Evolutionary conservation across 305 asterid species (phyloP).

Genomic region (Solanum hybrid): DNA sequence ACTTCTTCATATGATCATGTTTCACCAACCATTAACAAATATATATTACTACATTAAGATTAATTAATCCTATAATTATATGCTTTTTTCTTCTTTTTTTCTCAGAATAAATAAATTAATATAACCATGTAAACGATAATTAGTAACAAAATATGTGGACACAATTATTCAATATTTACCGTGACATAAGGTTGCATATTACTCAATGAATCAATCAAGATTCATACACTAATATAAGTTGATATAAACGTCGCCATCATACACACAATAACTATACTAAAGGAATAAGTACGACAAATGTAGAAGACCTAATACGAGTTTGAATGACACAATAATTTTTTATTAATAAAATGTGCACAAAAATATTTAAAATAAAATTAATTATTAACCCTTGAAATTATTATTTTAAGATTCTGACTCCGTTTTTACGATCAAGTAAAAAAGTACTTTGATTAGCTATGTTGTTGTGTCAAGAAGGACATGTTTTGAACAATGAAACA

Average conservation of each 20-base stretch:
- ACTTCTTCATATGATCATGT: conserved; percentile 13
- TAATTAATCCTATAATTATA: neutral
- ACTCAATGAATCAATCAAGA: neutral
- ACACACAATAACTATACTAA: neutral
- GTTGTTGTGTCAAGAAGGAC: conserved; percentile 4
- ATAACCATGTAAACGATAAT: neutral
- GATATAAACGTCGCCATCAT: neutral
- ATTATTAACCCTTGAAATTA: too few relatives aligned
- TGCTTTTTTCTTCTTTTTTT: neutral
- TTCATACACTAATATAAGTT: neutral
- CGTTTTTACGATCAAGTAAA: too few relatives aligned
- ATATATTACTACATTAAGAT: neutral
- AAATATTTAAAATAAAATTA: too few relatives aligned
- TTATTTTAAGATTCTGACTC: neutral
- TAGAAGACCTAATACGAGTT: neutral
- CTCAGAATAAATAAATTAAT: neutral
- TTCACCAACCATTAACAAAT: conserved; percentile 10
- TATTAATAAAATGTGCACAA: neutral
- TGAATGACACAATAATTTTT: neutral
- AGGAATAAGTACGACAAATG: neutral
- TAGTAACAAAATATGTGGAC: neutral
- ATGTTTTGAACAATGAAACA: conserved; percentile 10
- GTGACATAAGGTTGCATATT: neutral
- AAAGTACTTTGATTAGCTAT: neutral
- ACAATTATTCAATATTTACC: neutral